These are phyloP conservation scores for Penicillium sp. DNA, from an alignment of 2,329 filamentous ascomycete species.

Conservation along the genomic window DNA sequence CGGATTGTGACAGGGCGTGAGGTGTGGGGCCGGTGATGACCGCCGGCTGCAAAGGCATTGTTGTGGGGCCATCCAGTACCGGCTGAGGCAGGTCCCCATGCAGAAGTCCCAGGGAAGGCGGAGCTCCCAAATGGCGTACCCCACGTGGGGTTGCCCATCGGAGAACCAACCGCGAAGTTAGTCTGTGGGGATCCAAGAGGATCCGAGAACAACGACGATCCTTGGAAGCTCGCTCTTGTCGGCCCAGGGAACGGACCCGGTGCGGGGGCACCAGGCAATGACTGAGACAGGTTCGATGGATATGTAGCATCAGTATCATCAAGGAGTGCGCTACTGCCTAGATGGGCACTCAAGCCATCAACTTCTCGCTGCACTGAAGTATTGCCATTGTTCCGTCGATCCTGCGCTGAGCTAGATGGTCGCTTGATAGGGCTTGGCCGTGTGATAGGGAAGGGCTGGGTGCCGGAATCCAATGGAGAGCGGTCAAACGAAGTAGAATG, in stretches of 20 bases:
- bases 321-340: constrained; percentile 87
- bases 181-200: constrained; percentile 39
- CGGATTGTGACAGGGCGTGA: constrained; percentile 69
- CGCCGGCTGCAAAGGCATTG: constrained; percentile 50
- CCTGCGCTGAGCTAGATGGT: constrained; percentile 68
- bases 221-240: constrained; percentile 44
- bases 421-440: constrained; percentile 85
- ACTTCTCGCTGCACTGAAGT: constrained; percentile 55
- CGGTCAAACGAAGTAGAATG: constrained; percentile 64
- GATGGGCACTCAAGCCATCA: constrained; percentile 71
- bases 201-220: constrained; percentile 45
- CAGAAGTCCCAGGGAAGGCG: constrained; percentile 35
- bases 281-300: constrained; percentile 47
- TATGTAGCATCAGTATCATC: constrained; percentile 70
- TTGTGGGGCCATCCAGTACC: constrained; percentile 48
- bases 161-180: constrained; percentile 35
- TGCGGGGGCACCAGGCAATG: constrained; percentile 52
- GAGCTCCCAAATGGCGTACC: constrained; percentile 40
- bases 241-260: constrained; percentile 50
- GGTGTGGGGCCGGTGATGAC: constrained; percentile 52
- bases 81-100: constrained; percentile 43
- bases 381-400: constrained; percentile 44
- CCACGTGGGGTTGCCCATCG: constrained; percentile 36
- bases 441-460: constrained; percentile 69
- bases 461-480: constrained; percentile 58